A percentile compares a stretch with the other conserved stretches of the same genome.
phyloP scores from a whole-genome alignment of 305 asterid genomes.

The Rubia tinctorum region DNA sequence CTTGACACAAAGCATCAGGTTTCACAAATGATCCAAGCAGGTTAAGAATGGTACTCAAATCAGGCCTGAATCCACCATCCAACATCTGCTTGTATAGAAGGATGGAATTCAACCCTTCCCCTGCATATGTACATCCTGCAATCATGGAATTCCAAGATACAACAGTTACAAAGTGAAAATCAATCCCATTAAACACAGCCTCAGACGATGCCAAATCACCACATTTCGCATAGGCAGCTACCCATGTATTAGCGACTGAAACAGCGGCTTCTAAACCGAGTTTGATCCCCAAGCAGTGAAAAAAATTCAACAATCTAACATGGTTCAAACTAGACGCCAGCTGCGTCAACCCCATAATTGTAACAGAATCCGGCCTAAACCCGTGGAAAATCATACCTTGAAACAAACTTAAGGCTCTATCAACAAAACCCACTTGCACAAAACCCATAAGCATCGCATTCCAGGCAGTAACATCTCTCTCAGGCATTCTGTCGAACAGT shows the following conservation, averaged over 20 bases:
- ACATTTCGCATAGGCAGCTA: conserved; percentile 57
- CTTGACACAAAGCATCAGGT: conserved; percentile 34
- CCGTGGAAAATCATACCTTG: conserved; percentile 42
- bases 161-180: conserved; percentile 27
- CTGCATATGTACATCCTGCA: conserved; percentile 45
- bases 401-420: conserved; percentile 35
- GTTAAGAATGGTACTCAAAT: conserved; percentile 53
- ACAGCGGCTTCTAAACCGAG: conserved; percentile 41
- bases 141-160: conserved; percentile 68
- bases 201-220: conserved; percentile 39
- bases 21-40: conserved; percentile 46
- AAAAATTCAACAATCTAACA: conserved; percentile 29
- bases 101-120: conserved; percentile 39
- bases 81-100: conserved; percentile 45
- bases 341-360: conserved; percentile 54
- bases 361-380: conserved; percentile 49
- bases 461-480: conserved; percentile 38
- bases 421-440: conserved; percentile 39
- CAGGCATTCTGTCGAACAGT: conserved; percentile 31
- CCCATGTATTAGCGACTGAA: conserved; percentile 60
- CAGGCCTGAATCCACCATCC: conserved; percentile 40
- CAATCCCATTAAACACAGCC: conserved; percentile 49
- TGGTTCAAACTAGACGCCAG: conserved; percentile 40
- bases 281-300: conserved; percentile 54
- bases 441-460: conserved; percentile 54